Evolutionary conservation across 140 eudicot species (phyloP), one percentile per base, ranked within the genome.

Genomic region (Ambrosia hybrid): DNA sequence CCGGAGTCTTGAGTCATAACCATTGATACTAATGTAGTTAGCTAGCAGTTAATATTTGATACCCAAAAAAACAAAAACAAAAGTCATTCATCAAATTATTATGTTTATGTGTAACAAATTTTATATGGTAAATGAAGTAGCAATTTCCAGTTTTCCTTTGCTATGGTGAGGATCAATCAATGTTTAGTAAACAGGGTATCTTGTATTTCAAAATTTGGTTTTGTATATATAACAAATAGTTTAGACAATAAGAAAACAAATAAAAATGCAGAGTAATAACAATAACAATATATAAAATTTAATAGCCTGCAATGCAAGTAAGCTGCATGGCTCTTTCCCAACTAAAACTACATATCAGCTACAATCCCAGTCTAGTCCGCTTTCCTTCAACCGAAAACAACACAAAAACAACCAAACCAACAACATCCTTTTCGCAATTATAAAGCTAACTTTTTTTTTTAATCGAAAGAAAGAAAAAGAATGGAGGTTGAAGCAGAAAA

Each of bases 291-390:
- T 70, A 55, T 51, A 53, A 73, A 57, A 84, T 79, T 60, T 75
- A 64, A 69, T 59, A 71, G 80, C 87, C 71, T 77, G 67, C 73
- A 63, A 70, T 80, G 86, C 85, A 86, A 71, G 82, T 77, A 71
- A 76, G 88, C 85, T 77, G 86, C 85, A 71, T 57, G 64, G 65
- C 79, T 73, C 72, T 75, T 80, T 80, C 69, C 76, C 68, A 69
- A 61, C 80, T 83, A 78, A 77, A 78, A 71, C 84, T 79, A 81
- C 85, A 75, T 71, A 65, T 3, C 60, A 74, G 78, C 87, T 70
- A 75, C 81, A 76, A 77, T 73, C 84, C 75, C 86, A 81, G 41
- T 66, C 73, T 62, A 81, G 53, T 66, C 73, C 57, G 41, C 68
- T 69, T 77, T 68, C 79, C 69, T 91, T 78, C 76, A 57, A 80